phyloP scores from a whole-genome alignment of 176 grass and related monocot species.

The Dendrocalamus sinicus region DNA sequence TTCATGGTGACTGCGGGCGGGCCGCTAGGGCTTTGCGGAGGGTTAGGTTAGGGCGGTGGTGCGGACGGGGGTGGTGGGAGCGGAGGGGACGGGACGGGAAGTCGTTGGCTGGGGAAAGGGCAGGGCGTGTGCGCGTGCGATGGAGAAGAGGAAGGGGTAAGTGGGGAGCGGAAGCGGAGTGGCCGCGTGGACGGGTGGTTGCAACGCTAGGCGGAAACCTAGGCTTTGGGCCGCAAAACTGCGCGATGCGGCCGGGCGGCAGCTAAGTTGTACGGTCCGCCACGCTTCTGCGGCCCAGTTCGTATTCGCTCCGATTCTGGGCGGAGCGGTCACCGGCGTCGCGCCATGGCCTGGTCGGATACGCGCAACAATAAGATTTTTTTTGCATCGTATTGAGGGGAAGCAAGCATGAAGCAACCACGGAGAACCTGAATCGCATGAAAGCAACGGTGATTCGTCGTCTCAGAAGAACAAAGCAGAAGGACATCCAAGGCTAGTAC shows the following conservation, averaged over 20 bases:
- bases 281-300: not conserved
- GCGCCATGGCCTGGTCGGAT: too few relatives aligned
- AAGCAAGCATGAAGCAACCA: not conserved
- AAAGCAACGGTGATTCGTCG: not conserved
- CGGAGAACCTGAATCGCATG: not conserved
- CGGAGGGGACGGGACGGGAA: conserved; percentile 21
- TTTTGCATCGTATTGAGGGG: too few relatives aligned
- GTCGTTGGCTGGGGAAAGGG: conserved; percentile 9
- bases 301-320: too few relatives aligned
- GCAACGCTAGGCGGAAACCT: not conserved
- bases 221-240: not conserved
- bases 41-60: conserved; percentile 29
- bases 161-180: not conserved
- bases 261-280: not conserved
- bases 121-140: not conserved
- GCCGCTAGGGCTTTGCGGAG: conserved; percentile 48
- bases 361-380: not conserved
- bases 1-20: conserved; percentile 42
- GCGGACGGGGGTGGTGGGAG: conserved; percentile 5
- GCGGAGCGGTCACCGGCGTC: too few relatives aligned
- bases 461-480: not conserved
- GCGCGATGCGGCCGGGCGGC: not conserved
- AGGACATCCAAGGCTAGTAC: not conserved
- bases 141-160: not conserved
- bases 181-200: not conserved